Evolutionary conservation across 2,329 filamentous ascomycete genomes (phyloP), one percentile per base, ranked within the genome.

Genomic region (Fusarium illudens): DNA sequence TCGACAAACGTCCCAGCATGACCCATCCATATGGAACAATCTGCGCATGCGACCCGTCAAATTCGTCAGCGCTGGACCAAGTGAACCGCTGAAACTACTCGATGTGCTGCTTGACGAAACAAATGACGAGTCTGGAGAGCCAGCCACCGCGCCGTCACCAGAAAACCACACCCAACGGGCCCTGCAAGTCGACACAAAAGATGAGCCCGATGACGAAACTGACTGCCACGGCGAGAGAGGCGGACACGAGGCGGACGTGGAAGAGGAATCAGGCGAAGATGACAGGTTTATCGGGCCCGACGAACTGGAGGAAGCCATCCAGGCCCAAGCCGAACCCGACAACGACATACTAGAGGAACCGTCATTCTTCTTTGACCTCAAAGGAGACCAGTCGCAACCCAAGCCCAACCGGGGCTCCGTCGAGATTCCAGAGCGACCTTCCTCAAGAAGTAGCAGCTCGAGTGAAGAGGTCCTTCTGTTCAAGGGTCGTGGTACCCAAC

Each of bases 391-490:
- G 19, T 19, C 42, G 8, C 51, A 53, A 12, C 25, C 48, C 6
- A 62, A 37, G 22, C 12, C 19, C 11, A n/a, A 51, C 22, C 17
- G 10, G 15, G 22, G 46, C 17, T 25, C 56, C 0, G 37, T 70
- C 9, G 27, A 63, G 12, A 59, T 70, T 13, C 67, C 72, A 13
- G 68, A 72, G 9, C 64, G 66, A 34, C 53, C 65, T 6, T 63
- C 52, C 1, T 75, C 72, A 2, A 64, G 68, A 20, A 72, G 73
- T 10, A 74, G 67, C 33, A 75, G 62, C 48, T 92, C 90, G 0
- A 91, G 90, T 72, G 91, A 78, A 11, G 78, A 97, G 67, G 81
- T 93, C 6, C 88, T 94, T 48, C 73, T 92, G 0, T 93, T 92
- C 74, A 85, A 82, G 60, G 89, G 89, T 36, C 83, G 89, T 56